phyloP scores from a whole-genome alignment of 805 yeast species.

The Brettanomyces custersianus region DNA sequence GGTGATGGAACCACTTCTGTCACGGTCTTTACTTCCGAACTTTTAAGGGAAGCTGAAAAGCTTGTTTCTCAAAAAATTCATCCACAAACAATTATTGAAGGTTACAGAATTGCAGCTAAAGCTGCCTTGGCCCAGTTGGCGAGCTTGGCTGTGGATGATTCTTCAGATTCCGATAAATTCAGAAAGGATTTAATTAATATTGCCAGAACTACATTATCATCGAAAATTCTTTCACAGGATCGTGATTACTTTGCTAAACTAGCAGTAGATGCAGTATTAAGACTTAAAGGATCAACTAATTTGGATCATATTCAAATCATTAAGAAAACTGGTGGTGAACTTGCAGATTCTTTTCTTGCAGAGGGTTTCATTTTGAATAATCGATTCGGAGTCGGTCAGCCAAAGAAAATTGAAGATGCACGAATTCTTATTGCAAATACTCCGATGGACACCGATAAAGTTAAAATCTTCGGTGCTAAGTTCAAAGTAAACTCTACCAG shows the following conservation, averaged over 20 bases:
- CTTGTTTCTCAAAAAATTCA: constrained; percentile 88
- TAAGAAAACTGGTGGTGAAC: constrained; percentile 87
- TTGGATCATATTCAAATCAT: constrained; percentile 89
- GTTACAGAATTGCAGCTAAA: constrained; percentile 78
- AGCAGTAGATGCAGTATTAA: constrained; percentile 89
- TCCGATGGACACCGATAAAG: constrained; percentile 94
- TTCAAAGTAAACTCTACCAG: constrained; percentile 93
- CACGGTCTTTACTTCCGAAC: constrained; percentile 82
- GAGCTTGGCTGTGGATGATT: constrained; percentile 67
- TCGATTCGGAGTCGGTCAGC: constrained; percentile 90
- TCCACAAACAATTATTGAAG: constrained; percentile 96
- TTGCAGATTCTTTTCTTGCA: constrained; percentile 86
- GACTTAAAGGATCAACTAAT: constrained; percentile 80
- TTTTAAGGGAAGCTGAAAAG: constrained; percentile 89
- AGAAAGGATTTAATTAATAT: constrained; percentile 73
- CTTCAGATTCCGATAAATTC: constrained; percentile 47
- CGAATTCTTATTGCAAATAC: constrained; percentile 90
- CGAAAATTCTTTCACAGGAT: constrained; percentile 92
- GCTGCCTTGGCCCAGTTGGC: constrained; percentile 83
- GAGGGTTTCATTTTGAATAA: constrained; percentile 93
- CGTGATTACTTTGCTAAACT: constrained; percentile 80
- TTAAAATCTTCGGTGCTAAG: constrained; percentile 95
- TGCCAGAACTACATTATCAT: constrained; percentile 88
- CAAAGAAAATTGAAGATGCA: constrained; percentile 75
- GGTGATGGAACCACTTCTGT: constrained; percentile 99